Evolutionary conservation across 1,284 basidiomycete genomes (phyloP).

Genomic region (Pulveroboletus sp.): DNA sequence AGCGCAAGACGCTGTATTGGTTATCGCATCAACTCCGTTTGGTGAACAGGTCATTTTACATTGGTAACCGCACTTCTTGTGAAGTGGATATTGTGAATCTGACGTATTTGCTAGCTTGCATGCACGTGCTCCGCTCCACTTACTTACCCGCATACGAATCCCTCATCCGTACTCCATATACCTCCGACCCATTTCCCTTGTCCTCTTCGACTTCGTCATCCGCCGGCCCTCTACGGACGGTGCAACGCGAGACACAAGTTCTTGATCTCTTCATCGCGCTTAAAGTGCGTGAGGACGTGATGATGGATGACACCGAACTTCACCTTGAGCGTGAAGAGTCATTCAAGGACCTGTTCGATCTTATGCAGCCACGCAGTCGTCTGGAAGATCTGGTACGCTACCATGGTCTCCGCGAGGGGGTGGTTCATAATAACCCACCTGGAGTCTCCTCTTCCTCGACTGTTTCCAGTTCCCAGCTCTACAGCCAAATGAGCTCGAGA

Average conservation of each 20-base stretch:
- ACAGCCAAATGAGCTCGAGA: neutral
- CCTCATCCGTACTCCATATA: slow-evolving; percentile 64
- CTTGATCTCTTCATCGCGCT: slow-evolving; percentile 76
- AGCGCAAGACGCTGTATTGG: slow-evolving; percentile 70
- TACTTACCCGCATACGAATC: slow-evolving; percentile 67
- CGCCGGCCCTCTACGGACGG: slow-evolving; percentile 26
- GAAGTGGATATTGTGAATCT: slow-evolving; percentile 5
- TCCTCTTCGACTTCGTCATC: slow-evolving; percentile 30
- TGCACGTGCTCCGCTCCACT: slow-evolving; percentile 74
- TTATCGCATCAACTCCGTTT: slow-evolving; percentile 58
- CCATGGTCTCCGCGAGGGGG: slow-evolving; percentile 57
- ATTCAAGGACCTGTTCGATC: slow-evolving; percentile 74
- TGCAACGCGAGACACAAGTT: slow-evolving; percentile 70
- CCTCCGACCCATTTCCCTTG: slow-evolving; percentile 74
- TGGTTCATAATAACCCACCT: slow-evolving; percentile 39
- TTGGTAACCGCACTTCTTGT: slow-evolving; percentile 45
- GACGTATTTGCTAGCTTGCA: slow-evolving; percentile 52
- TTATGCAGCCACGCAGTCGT: slow-evolving; percentile 68
- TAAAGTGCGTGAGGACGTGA: slow-evolving; percentile 75
- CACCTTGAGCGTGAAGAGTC: slow-evolving; percentile 72
- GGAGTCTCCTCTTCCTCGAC: slow-evolving; percentile 15
- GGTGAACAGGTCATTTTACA: slow-evolving; percentile 66
- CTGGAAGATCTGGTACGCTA: slow-evolving; percentile 69
- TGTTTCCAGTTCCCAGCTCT: neutral
- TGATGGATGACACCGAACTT: slow-evolving; percentile 67